Base-by-base conservation (phyloP, 2,329 filamentous ascomycete genomes). In the Talaromyces sp. region DNA sequence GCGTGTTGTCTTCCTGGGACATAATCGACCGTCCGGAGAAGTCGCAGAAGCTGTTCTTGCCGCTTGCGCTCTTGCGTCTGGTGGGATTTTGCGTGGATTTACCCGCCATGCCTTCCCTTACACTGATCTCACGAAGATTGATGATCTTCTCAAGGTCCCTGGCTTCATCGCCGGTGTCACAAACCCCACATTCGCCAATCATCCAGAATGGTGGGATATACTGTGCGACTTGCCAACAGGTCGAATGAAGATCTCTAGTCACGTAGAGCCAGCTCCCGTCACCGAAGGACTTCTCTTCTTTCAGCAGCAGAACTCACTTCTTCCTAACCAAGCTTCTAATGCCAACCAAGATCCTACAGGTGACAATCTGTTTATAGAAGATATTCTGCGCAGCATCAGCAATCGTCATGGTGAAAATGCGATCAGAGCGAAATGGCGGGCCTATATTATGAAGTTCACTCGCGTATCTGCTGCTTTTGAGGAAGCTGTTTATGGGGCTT, bases 161-260 rank as follows among this genome's bases (percentile, higher is more conserved):
- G 94, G 94, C 2, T 99, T 99, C 73, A 96, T 99, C 64, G 94
- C 94, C 2, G 94, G 94, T 52, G 94, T 99, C 36, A 99, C 93
- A 1, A 99, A 99, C 68, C 94, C 94, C 5, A 93, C 91, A 0
- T 99, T 99, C 70, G 91, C 93, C 56, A 86, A 91, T 66, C 93
- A 97, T 66, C 90, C 89, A 0, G 92, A 97, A 70, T 99, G 94
- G 94, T 99, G 94, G 94, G 94, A 99, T 73, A 76, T 99, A 9
- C 81, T 99, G 11, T 99, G 94, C 72, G 94, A 99, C 72, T 79
- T 99, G 37, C 89, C 92, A 0, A 93, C 87, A 1, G 94, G 94
- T 9, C 86, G 92, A 39, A 91, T 99, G 80, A 96, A 94, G 74
- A 97, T 99, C 66, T 96, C 90, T 66, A 90, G 84, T 70, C 87